Evolutionary conservation across 805 yeast genomes (phyloP).

Genomic region (Lipomyces chichibuensis): DNA sequence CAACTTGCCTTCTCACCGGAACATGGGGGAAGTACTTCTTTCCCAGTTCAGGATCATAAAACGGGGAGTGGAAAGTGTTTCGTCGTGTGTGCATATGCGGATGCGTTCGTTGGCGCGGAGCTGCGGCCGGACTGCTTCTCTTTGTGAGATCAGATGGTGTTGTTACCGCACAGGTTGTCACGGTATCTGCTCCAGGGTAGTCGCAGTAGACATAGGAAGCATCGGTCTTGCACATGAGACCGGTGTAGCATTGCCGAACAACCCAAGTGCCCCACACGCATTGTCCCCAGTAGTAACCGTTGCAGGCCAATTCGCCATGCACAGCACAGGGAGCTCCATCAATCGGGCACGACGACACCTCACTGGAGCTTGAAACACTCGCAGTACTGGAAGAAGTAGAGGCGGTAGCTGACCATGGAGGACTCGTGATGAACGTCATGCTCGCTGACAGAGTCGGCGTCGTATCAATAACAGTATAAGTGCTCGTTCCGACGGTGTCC

Average conservation of each 20-base stretch:
- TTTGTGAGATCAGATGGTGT: conserved; percentile 36
- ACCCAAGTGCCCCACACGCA: conserved; percentile 42
- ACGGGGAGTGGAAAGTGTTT: conserved; percentile 40
- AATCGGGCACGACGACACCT: conserved; percentile 20
- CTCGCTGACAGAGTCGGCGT: neutral
- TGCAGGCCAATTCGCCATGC: conserved; percentile 40
- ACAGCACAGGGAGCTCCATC: conserved; percentile 38
- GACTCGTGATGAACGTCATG: conserved; percentile 14
- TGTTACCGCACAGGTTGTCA: conserved; percentile 41
- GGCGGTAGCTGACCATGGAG: conserved; percentile 14
- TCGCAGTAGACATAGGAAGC: conserved; percentile 39
- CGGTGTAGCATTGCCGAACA: conserved; percentile 41
- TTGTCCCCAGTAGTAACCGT: conserved; percentile 39
- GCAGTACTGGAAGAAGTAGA: conserved; percentile 7
- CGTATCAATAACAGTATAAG: neutral
- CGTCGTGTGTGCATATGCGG: conserved; percentile 47
- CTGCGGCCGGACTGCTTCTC: neutral
- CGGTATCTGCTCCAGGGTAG: conserved; percentile 40
- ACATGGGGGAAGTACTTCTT: conserved; percentile 28
- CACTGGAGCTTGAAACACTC: neutral
- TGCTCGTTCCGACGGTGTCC: conserved; percentile 4
- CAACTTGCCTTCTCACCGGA: conserved; percentile 15
- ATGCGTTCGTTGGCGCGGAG: neutral
- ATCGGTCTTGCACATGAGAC: conserved; percentile 39
- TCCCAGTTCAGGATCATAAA: conserved; percentile 24